These are phyloP conservation scores for Ophiostoma montium DNA, from an alignment of 2,329 filamentous ascomycete species.

Conservation along the genomic window DNA sequence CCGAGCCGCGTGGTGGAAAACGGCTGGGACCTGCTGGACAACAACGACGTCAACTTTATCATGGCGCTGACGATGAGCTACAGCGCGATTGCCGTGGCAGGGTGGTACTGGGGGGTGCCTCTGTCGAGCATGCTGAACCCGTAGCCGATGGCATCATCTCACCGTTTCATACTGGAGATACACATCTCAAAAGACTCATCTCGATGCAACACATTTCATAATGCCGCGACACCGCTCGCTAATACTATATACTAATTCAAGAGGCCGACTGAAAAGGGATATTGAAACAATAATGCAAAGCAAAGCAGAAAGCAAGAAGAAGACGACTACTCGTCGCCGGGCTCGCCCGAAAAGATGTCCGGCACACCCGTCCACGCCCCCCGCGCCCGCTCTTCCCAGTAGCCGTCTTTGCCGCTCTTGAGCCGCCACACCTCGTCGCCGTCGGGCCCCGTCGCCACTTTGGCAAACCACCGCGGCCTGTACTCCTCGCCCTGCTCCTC, in stretches of 20 bases:
- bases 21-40: slow-evolving; percentile 66
- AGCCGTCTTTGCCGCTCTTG: slow-evolving; percentile 70
- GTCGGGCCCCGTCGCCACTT: slow-evolving; percentile 42
- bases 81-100: slow-evolving; percentile 54
- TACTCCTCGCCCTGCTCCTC: slow-evolving; percentile 62
- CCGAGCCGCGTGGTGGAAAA: slow-evolving; percentile 52
- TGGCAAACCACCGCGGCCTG: slow-evolving; percentile 73
- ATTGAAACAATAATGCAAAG: no score
- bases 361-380: slow-evolving; percentile 49
- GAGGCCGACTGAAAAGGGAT: no score
- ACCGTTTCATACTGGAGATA: neutral
- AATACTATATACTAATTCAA: no score
- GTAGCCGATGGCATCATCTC: neutral
- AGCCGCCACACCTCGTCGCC: slow-evolving; percentile 62
- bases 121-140: slow-evolving; percentile 27
- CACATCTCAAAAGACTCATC: neutral
- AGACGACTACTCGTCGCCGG: neutral
- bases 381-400: slow-evolving; percentile 74
- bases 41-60: slow-evolving; percentile 87
- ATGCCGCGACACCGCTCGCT: no score
- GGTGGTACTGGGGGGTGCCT: slow-evolving; percentile 46
- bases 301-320: neutral
- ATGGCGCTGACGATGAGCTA: slow-evolving; percentile 79
- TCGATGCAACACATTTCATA: no score
- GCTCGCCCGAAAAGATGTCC: slow-evolving; percentile 29